These are phyloP conservation scores for Colletotrichum lini DNA, from an alignment of 2,329 filamentous ascomycete genomes.

Conservation along the genomic window DNA sequence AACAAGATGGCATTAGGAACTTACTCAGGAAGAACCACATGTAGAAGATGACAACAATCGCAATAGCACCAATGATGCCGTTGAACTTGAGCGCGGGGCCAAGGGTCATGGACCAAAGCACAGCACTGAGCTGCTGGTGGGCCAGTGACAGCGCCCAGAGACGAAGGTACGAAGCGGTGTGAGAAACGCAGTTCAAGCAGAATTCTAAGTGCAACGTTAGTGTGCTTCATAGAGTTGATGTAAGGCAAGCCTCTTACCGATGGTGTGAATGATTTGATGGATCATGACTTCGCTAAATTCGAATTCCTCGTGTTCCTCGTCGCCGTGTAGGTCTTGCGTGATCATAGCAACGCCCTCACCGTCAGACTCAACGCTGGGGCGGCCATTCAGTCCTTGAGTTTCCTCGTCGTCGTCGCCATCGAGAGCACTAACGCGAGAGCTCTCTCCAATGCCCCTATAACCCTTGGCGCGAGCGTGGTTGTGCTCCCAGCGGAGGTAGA, in stretches of 20 bases:
- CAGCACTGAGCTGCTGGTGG: constrained; percentile 96
- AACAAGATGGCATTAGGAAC: constrained; percentile 34
- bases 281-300: constrained; percentile 99
- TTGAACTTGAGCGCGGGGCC: constrained; percentile 78
- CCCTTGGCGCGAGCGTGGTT: constrained; percentile 89
- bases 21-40: constrained; percentile 89
- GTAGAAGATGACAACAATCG: constrained; percentile 86
- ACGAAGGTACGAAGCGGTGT: constrained; percentile 98
- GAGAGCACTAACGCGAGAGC: constrained; percentile 86
- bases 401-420: constrained; percentile 90
- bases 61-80: constrained; percentile 80
- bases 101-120: constrained; percentile 97
- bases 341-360: constrained; percentile 90
- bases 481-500: constrained; percentile 94
- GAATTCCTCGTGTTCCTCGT: constrained; percentile 93
- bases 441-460: constrained; percentile 94
- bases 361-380: constrained; percentile 71
- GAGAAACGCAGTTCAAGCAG: constrained; percentile 98
- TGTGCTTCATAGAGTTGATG: neutral
- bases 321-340: constrained; percentile 82
- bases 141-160: constrained; percentile 98
- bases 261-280: constrained; percentile 98
- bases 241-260: constrained; percentile 74
- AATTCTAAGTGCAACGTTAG: constrained; percentile 77
- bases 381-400: constrained; percentile 74